phyloP scores from a whole-genome alignment of 495 filamentous ascomycete species.

The Podospora sp. region DNA sequence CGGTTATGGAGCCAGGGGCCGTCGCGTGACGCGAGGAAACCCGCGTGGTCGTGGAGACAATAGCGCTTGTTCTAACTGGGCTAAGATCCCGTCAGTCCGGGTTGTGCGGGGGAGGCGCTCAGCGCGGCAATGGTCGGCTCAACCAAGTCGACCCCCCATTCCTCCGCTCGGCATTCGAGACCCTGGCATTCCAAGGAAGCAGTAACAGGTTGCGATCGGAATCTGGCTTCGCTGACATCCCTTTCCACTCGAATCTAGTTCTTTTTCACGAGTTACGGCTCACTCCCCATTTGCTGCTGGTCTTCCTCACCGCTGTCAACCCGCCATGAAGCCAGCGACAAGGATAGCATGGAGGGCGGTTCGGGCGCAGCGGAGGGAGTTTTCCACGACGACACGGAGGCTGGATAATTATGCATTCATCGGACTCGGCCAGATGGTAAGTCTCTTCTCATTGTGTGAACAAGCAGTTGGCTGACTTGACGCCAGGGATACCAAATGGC shows the following conservation, averaged over 20 bases:
- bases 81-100: neutral
- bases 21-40: neutral
- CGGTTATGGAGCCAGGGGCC: neutral
- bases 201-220: neutral
- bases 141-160: constrained; percentile 18
- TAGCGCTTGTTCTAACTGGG: neutral
- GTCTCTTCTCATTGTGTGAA: constrained; percentile 23
- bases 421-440: constrained; percentile 84
- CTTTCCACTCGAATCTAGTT: neutral
- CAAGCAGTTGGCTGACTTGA: neutral
- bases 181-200: neutral
- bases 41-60: neutral
- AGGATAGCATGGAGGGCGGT: constrained; percentile 33
- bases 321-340: constrained; percentile 37
- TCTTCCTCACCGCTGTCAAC: neutral
- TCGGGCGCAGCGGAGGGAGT: constrained; percentile 47
- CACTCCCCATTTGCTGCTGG: neutral
- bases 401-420: constrained; percentile 80
- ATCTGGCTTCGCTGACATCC: neutral
- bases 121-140: constrained; percentile 44
- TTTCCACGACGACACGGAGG: constrained; percentile 57
- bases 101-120: neutral
- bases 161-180: neutral
- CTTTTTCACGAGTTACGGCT: neutral
- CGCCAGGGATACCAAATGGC: constrained; percentile 79